Conservation (phyloP, 441 rosid genomes). For the Adansonia grandidieri region DNA sequence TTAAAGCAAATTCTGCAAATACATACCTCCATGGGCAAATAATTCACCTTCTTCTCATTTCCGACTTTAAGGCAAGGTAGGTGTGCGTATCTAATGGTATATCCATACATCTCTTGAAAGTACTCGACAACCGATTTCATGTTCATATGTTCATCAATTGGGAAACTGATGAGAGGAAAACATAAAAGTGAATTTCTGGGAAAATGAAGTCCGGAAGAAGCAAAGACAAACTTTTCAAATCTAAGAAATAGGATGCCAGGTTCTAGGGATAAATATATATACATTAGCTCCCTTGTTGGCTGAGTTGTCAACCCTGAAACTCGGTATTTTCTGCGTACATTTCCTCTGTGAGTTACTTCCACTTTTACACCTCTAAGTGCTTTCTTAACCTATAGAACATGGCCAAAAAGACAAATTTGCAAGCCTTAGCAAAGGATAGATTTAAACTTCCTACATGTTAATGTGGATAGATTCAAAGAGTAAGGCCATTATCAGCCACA, state of each 20-base stretch:
- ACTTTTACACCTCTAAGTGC: constrained; percentile 60
- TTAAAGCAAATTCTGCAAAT: neutral
- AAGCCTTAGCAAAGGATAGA: neutral
- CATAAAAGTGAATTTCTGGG: neutral
- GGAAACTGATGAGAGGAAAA: constrained; percentile 40
- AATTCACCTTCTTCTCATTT: constrained; percentile 47
- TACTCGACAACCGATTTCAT: constrained; percentile 58
- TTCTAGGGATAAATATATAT: constrained; percentile 2
- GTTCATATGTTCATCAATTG: constrained; percentile 49
- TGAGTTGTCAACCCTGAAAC: constrained; percentile 54
- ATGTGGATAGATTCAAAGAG: neutral
- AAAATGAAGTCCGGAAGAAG: neutral
- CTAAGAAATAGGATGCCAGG: constrained; percentile 8
- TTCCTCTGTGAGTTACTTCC: constrained; percentile 57
- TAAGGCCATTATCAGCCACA: neutral
- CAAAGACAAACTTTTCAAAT: neutral
- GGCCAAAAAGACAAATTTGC: neutral
- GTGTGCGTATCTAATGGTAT: constrained; percentile 41
- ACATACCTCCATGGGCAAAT: constrained; percentile 48
- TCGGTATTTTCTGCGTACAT: constrained; percentile 48
- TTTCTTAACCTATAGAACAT: constrained; percentile 47
- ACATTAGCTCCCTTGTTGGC: constrained; percentile 53
- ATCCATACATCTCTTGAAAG: constrained; percentile 51
- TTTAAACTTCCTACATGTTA: neutral
- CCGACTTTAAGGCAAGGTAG: constrained; percentile 58